phyloP scores from a whole-genome alignment of 768 basidiomycete species.

The Rhodotorula paludigena region DNA sequence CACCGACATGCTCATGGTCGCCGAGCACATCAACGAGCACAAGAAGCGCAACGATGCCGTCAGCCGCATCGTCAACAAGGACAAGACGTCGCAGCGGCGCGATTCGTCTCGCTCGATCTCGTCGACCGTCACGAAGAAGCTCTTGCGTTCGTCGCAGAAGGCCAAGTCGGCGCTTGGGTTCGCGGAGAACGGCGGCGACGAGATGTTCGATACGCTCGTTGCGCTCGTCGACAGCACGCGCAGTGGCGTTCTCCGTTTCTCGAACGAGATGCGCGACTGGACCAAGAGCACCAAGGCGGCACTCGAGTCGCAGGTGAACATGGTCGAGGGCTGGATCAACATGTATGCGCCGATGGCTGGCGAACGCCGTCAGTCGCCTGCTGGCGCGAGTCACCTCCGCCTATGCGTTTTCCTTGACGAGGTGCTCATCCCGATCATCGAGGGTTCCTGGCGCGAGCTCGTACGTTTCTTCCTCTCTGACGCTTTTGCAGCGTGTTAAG shows the following conservation, averaged over 20 bases:
- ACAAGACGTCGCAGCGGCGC: slow-evolving; percentile 19
- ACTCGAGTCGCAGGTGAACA: slow-evolving; percentile 33
- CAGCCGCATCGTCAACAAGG: slow-evolving; percentile 32
- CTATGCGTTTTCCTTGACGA: slow-evolving; percentile 36
- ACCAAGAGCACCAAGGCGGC: slow-evolving; percentile 26
- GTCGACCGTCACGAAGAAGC: slow-evolving; percentile 33
- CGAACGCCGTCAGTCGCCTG: slow-evolving; percentile 7
- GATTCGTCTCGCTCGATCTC: slow-evolving; percentile 23
- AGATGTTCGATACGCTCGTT: slow-evolving; percentile 35
- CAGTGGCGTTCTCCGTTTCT: slow-evolving; percentile 24
- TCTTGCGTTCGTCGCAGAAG: slow-evolving; percentile 32
- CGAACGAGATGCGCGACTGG: slow-evolving; percentile 39
- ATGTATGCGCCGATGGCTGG: slow-evolving; percentile 38
- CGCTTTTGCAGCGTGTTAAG: not conserved
- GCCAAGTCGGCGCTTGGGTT: slow-evolving; percentile 28
- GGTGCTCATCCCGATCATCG: slow-evolving; percentile 34
- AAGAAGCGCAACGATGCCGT: slow-evolving; percentile 41
- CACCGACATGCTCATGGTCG: slow-evolving; percentile 39
- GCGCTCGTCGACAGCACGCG: slow-evolving; percentile 30
- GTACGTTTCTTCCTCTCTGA: slow-evolving; percentile 12
- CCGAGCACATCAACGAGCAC: slow-evolving; percentile 43
- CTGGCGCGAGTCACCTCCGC: slow-evolving; percentile 24
- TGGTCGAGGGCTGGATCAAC: slow-evolving; percentile 40
- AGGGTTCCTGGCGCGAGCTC: slow-evolving; percentile 38
- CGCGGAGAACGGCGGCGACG: slow-evolving; percentile 20